Evolutionary conservation across 2,329 filamentous ascomycete genomes (phyloP).

Genomic region (Dactylellina parvicollis): DNA sequence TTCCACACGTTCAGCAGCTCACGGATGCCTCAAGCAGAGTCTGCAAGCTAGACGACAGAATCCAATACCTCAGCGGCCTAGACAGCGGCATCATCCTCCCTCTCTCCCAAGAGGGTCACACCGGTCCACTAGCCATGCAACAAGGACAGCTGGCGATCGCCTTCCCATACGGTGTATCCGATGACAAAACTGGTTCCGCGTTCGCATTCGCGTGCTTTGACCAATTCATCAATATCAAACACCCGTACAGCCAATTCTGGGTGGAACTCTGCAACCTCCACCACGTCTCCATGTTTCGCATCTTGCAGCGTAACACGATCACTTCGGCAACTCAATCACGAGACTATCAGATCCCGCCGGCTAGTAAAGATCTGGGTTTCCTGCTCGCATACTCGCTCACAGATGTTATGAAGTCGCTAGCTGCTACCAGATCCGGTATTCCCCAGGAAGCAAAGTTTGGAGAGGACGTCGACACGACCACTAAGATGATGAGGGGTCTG

Average conservation of each 20-base stretch:
- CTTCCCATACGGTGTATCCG: constrained; percentile 44
- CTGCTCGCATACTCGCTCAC: constrained; percentile 44
- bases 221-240: constrained; percentile 53
- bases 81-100: constrained; percentile 50
- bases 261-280: constrained; percentile 51
- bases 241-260: constrained; percentile 52
- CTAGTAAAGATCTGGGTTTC: constrained; percentile 45
- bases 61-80: constrained; percentile 45
- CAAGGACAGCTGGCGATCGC: constrained; percentile 17
- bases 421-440: constrained; percentile 29
- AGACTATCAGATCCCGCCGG: constrained; percentile 35
- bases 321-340: constrained; percentile 39
- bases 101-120: constrained; percentile 32
- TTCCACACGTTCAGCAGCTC: constrained; percentile 44
- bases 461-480: constrained; percentile 48
- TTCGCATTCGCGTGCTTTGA: constrained; percentile 52
- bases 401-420: constrained; percentile 39
- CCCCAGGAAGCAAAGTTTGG: constrained; percentile 38
- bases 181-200: constrained; percentile 35
- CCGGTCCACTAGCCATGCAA: constrained; percentile 24
- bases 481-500: constrained; percentile 51
- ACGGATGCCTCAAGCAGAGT: constrained; percentile 11
- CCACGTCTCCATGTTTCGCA: constrained; percentile 52
- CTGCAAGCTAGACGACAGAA: constrained; percentile 33
- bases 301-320: constrained; percentile 42